phyloP scores from a whole-genome alignment of 2,329 filamentous ascomycete species.

The Fusarium clavum region DNA sequence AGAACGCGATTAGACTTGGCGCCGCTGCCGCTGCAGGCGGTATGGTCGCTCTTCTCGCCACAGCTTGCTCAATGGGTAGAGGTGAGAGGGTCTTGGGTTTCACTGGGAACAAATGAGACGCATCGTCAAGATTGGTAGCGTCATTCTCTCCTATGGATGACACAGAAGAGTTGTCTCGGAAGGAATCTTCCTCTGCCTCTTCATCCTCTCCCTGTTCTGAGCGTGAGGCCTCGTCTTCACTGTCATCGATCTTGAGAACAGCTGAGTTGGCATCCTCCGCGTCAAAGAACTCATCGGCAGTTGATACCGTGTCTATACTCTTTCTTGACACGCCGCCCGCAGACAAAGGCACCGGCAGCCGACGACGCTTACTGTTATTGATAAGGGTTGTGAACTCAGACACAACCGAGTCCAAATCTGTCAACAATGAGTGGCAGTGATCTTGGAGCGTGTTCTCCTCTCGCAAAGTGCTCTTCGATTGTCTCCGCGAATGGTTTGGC shows the following conservation, averaged over 20 bases:
- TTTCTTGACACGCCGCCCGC: conserved; percentile 59
- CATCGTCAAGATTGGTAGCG: conserved; percentile 69
- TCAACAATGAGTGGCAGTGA: conserved; percentile 84
- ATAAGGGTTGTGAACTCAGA: conserved; percentile 83
- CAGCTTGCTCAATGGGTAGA: conserved; percentile 74
- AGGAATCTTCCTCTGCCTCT: conserved; percentile 63
- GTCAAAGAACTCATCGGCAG: conserved; percentile 93
- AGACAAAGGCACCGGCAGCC: conserved; percentile 66
- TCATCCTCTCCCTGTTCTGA: conserved; percentile 64
- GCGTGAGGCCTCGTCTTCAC: conserved; percentile 72
- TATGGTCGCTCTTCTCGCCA: conserved; percentile 77
- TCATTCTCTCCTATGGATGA: conserved; percentile 72
- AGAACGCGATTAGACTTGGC: conserved; percentile 91
- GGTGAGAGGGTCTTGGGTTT: conserved; percentile 82
- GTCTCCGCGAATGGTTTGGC: conserved; percentile 50
- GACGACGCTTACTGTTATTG: conserved; percentile 80
- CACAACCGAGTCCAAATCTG: conserved; percentile 86
- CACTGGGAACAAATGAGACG: conserved; percentile 73
- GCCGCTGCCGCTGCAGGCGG: conserved; percentile 80
- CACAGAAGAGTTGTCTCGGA: conserved; percentile 67
- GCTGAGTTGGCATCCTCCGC: conserved; percentile 76
- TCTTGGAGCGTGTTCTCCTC: conserved; percentile 79
- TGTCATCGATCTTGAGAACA: conserved; percentile 78
- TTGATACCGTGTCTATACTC: conserved; percentile 83
- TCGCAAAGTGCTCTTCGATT: conserved; percentile 54